Evolutionary conservation across 2,329 filamentous ascomycete genomes (phyloP).

Genomic region (Epichloe sibirici): DNA sequence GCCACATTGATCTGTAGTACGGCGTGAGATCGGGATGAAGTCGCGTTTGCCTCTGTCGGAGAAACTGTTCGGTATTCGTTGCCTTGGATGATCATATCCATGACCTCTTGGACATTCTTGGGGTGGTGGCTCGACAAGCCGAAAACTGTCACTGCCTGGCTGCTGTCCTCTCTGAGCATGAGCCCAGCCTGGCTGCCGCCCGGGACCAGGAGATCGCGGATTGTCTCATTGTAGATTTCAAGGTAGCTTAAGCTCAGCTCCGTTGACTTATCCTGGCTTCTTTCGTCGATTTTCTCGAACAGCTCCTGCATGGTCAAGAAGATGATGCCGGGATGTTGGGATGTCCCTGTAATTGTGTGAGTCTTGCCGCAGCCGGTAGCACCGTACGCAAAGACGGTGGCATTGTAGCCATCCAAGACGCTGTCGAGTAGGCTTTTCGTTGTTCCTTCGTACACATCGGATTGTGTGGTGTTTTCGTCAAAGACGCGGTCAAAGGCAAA

Average conservation of each 20-base stretch:
- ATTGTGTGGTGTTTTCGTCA: slow-evolving; percentile 86
- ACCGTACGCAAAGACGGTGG: slow-evolving; percentile 95
- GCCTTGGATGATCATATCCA: slow-evolving; percentile 96
- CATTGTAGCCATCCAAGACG: slow-evolving; percentile 95
- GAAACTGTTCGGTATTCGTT: slow-evolving; percentile 94
- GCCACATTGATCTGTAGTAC: slow-evolving; percentile 95
- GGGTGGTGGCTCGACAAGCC: slow-evolving; percentile 87
- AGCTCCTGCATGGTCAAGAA: slow-evolving; percentile 98
- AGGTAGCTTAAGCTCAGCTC: slow-evolving; percentile 90
- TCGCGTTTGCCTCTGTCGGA: slow-evolving; percentile 92
- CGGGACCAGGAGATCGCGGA: slow-evolving; percentile 84
- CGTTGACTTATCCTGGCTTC: slow-evolving; percentile 73
- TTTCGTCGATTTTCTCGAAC: slow-evolving; percentile 88
- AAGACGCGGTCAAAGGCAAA: slow-evolving; percentile 96
- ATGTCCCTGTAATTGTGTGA: slow-evolving; percentile 88
- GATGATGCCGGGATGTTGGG: slow-evolving; percentile 91
- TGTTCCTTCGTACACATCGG: slow-evolving; percentile 89
- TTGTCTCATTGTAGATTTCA: slow-evolving; percentile 98
- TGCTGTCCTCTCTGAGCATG: slow-evolving; percentile 88
- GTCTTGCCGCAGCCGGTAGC: slow-evolving; percentile 98
- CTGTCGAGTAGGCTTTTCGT: slow-evolving; percentile 84
- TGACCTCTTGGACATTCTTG: slow-evolving; percentile 85
- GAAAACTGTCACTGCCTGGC: slow-evolving; percentile 82
- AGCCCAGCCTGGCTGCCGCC: slow-evolving; percentile 71
- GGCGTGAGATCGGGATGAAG: slow-evolving; percentile 91